phyloP scores from a whole-genome alignment of 768 basidiomycete genomes.

The Podaxis carcinomalis region DNA sequence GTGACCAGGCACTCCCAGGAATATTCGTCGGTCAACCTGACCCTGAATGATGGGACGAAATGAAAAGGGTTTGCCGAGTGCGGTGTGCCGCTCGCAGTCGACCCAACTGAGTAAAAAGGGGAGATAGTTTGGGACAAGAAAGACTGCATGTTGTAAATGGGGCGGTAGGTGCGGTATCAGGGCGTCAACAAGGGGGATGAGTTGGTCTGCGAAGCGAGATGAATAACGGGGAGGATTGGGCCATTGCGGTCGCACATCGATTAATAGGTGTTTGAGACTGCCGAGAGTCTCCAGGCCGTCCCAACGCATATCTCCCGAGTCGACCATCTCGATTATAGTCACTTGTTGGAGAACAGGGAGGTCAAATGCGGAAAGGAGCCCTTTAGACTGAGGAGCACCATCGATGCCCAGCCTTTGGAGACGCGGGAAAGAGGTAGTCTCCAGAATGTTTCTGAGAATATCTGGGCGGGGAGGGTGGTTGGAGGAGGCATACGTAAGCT shows the following conservation, averaged over 20 bases:
- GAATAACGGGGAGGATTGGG: background rate
- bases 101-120: constrained; percentile 1
- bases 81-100: background rate
- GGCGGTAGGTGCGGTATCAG: background rate
- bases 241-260: background rate
- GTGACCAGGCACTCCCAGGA: background rate
- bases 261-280: background rate
- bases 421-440: background rate
- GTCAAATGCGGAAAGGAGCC: background rate
- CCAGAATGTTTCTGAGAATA: background rate
- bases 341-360: background rate
- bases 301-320: background rate
- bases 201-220: background rate
- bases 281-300: background rate
- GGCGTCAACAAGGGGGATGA: background rate
- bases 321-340: background rate
- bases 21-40: background rate
- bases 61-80: background rate
- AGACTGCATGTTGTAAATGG: background rate
- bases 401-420: background rate
- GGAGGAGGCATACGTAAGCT: background rate
- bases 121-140: constrained; percentile 2
- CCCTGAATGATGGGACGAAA: background rate
- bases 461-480: background rate
- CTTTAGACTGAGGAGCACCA: background rate